phyloP scores from a whole-genome alignment of 2,329 filamentous ascomycete genomes.

The Didymella lethalis region DNA sequence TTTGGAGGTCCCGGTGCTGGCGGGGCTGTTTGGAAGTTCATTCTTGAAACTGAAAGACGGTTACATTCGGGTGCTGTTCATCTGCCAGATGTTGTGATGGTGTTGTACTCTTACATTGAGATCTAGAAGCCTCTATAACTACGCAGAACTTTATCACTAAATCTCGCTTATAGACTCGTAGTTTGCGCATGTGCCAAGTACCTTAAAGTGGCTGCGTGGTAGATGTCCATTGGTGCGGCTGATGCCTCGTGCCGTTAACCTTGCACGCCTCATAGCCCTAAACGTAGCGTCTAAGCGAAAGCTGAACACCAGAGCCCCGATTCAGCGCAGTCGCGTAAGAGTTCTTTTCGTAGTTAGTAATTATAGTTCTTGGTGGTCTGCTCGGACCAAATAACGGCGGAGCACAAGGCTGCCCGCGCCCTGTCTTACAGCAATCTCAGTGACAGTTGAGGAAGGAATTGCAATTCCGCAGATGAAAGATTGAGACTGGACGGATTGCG shows the following conservation, averaged over 20 bases:
- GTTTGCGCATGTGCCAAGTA: not conserved
- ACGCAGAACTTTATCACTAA: not conserved
- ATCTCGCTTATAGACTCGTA: not conserved
- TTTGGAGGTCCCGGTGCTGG: not conserved
- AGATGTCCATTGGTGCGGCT: not conserved
- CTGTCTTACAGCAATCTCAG: not conserved
- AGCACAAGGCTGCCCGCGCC: not conserved
- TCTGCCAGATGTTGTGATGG: not conserved
- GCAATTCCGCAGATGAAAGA: no score
- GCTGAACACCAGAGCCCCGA: not conserved
- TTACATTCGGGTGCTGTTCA: not conserved
- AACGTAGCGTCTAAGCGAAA: not conserved
- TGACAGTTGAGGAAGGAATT: no score
- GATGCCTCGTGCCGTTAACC: not conserved
- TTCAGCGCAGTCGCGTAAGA: not conserved
- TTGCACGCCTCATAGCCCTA: not conserved
- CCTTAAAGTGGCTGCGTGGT: not conserved
- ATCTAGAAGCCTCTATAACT: not conserved
- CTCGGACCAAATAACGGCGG: not conserved
- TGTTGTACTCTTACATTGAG: not conserved
- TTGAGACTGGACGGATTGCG: no score
- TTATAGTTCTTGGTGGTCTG: not conserved
- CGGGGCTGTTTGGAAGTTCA: not conserved
- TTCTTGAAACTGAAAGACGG: not conserved
- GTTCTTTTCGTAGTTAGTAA: not conserved